These are phyloP conservation scores for Ascochyta koolunga DNA, from an alignment of 2,329 filamentous ascomycete species.

Conservation along the genomic window DNA sequence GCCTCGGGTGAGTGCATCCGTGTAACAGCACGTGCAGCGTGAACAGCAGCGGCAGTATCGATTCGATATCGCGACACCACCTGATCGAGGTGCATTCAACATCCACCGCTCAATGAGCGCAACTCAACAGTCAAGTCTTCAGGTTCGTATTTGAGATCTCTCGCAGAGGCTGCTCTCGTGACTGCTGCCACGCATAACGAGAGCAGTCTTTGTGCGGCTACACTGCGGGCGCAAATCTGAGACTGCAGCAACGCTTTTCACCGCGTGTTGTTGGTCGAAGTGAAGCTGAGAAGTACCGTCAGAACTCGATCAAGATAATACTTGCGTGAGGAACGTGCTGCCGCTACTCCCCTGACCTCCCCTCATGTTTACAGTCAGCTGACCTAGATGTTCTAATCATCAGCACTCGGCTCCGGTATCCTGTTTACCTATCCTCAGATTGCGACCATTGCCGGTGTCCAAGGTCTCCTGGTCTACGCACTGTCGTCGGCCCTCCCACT, in stretches of 20 bases:
- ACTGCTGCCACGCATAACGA: slow-evolving; percentile 11
- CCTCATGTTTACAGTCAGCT: slow-evolving; percentile 32
- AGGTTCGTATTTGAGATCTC: slow-evolving; percentile 52
- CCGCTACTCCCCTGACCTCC: slow-evolving; percentile 67
- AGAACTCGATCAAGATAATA: slow-evolving; percentile 98
- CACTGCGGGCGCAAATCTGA: slow-evolving; percentile 83
- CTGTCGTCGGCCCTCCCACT: slow-evolving; percentile 74
- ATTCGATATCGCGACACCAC: slow-evolving; percentile 32
- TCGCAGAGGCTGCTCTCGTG: slow-evolving; percentile 33
- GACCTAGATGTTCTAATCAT: slow-evolving; percentile 40
- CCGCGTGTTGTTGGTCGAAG: slow-evolving; percentile 35
- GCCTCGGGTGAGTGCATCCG: slow-evolving; percentile 79
- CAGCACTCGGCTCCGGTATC: slow-evolving; percentile 83
- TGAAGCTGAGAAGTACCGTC: slow-evolving; percentile 95
- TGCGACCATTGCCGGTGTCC: slow-evolving; percentile 77
- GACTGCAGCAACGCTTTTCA: neutral
- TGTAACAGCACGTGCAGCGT: slow-evolving; percentile 46
- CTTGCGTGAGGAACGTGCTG: slow-evolving; percentile 98
- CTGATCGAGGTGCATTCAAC: slow-evolving; percentile 12
- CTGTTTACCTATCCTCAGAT: slow-evolving; percentile 83
- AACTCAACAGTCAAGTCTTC: slow-evolving; percentile 23
- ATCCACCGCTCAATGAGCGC: slow-evolving; percentile 15
- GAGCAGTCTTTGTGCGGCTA: slow-evolving; percentile 57
- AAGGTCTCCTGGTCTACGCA: slow-evolving; percentile 79
- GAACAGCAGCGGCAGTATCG: slow-evolving; percentile 70